These are phyloP conservation scores for Penicillium sp. DNA, from an alignment of 2,329 filamentous ascomycete species.

Conservation along the genomic window DNA sequence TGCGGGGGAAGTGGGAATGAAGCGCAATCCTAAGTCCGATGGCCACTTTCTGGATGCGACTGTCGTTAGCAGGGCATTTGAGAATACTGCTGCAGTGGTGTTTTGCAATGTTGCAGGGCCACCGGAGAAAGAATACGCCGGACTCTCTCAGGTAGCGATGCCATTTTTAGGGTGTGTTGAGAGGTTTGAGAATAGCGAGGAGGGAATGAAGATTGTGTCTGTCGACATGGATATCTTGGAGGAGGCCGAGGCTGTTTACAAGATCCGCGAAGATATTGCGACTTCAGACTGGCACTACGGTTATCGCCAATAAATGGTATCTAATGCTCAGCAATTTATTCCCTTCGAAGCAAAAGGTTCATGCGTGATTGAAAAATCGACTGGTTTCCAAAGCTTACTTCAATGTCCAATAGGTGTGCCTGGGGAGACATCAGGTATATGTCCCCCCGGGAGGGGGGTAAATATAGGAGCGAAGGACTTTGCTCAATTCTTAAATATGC, in stretches of 20 bases:
- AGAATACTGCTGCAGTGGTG: conserved; percentile 56
- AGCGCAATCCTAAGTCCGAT: conserved; percentile 49
- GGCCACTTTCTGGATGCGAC: conserved; percentile 51
- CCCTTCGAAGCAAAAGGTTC: too few relatives aligned
- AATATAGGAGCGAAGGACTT: not conserved
- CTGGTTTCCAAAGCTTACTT: not conserved
- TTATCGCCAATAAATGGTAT: not conserved
- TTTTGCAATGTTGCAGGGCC: conserved; percentile 58
- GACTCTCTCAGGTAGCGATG: conserved; percentile 53
- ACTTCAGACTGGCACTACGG: conserved; percentile 9
- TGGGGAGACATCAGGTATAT: not conserved
- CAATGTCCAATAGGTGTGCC: not conserved
- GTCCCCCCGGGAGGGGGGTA: too few relatives aligned
- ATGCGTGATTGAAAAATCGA: not conserved
- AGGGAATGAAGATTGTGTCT: conserved; percentile 54
- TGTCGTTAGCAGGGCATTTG: conserved; percentile 53
- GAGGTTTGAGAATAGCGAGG: conserved; percentile 49
- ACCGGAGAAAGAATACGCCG: conserved; percentile 50
- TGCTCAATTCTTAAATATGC: not conserved
- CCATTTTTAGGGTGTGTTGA: conserved; percentile 52
- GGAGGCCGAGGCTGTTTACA: conserved; percentile 49
- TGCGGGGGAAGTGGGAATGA: conserved; percentile 47
- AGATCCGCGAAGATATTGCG: conserved; percentile 27
- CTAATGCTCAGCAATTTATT: not conserved
- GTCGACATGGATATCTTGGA: conserved; percentile 45